Percentiles rank a stretch among this genome's conserved stretches.
phyloP scores from a whole-genome alignment of 345 rosid genomes.

The Gossypium herbaceum region DNA sequence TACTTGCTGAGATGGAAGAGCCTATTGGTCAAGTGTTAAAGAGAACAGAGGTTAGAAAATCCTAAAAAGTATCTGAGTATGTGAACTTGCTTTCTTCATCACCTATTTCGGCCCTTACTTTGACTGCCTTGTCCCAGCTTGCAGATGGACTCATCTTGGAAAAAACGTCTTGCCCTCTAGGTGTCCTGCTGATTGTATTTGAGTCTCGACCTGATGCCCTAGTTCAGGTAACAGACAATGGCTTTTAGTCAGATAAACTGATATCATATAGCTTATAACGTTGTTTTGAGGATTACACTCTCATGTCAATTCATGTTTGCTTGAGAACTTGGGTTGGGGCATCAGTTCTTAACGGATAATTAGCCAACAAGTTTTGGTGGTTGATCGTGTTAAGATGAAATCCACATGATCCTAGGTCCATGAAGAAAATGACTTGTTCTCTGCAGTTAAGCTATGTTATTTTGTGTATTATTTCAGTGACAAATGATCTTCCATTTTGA shows the following conservation, averaged over 20 bases:
- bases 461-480: not conserved
- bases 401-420: conserved; percentile 2
- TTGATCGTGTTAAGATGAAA: not conserved
- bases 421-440: not conserved
- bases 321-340: not conserved
- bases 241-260: not conserved
- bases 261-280: not conserved
- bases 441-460: not conserved
- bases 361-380: not conserved
- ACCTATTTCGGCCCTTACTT: conserved; percentile 3
- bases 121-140: conserved; percentile 33
- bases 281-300: not conserved
- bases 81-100: not conserved
- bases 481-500: not conserved
- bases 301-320: not conserved
- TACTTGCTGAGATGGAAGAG: conserved; percentile 58
- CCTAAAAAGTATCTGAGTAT: not conserved
- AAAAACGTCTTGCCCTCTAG: conserved; percentile 67
- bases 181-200: conserved; percentile 65
- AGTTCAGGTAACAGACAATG: conserved; percentile 48
- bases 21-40: conserved; percentile 46
- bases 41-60: conserved; percentile 45
- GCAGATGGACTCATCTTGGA: conserved; percentile 69
- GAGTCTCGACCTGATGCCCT: conserved; percentile 80
- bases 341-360: not conserved